Base-by-base conservation (phyloP, 768 basidiomycete species). In the Tulasnella sp. region DNA sequence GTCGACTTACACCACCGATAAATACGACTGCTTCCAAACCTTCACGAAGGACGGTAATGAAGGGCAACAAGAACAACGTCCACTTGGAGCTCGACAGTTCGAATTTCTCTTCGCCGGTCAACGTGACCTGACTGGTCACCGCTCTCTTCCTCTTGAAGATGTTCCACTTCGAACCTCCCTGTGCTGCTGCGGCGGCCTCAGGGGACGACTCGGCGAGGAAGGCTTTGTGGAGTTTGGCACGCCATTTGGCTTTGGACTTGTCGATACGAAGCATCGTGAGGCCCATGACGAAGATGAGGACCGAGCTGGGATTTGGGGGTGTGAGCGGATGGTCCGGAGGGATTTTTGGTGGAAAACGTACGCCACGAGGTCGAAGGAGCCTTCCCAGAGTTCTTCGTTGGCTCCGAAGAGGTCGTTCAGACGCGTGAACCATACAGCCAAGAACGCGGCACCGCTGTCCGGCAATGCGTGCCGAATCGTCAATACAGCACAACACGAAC, bases 231-330 rank as follows among this genome's bases (percentile, higher is more conserved):
- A 98, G 80, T 73, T 94, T 96, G 65, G 88, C 70, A 62, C 88
- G 79, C 94, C 94, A 99, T 69, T 88, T 91, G n/a, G 84, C 77
- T 67, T 90, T 86, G 9, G 94, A 85, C 65, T 84, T 76, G 69
- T 98, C 93, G 79, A 99, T 83, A 67, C 88, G 91, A 59, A 99
- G 80, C 86, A 98, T 93, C 34, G 85, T 84, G 36, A 97, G 65
- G 2, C 89, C 92, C 90, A 97, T 94, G 66, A 84, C 74, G 68
- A 91, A 88, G 65, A 96, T 92, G 77, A 96, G 80, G 63, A 89
- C 57, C 9, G 80, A 68, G n/a, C 63, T 63, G 51, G 6, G 51
- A 25, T 21, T 14, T 12, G 32, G 49, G 27, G 9, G 19, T 9
- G 43, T 14, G 3, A 35, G 4, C 29, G 34, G 34, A 2, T 6